phyloP scores from a whole-genome alignment of 2,329 filamentous ascomycete genomes.

The Penicillium nordicum region DNA sequence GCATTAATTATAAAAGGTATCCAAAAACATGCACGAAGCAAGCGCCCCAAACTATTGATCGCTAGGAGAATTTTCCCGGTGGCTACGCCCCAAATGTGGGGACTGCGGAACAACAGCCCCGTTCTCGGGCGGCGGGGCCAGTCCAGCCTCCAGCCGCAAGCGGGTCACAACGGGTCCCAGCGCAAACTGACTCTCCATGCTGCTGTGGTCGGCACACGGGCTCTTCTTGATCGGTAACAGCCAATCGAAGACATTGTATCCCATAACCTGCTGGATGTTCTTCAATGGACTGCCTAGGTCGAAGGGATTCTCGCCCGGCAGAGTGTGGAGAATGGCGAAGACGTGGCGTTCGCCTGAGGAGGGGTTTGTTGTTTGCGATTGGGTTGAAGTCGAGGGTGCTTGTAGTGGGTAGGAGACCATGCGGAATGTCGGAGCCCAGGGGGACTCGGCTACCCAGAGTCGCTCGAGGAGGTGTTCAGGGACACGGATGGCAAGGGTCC shows the following conservation, averaged over 20 bases:
- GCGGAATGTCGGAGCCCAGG: constrained; percentile 34
- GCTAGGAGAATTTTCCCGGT: neutral
- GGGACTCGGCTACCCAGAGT: constrained; percentile 35
- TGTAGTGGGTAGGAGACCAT: constrained; percentile 43
- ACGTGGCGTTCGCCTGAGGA: constrained; percentile 56
- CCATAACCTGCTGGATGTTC: constrained; percentile 82
- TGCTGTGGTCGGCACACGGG: constrained; percentile 69
- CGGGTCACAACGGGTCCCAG: constrained; percentile 61
- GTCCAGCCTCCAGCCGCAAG: constrained; percentile 50
- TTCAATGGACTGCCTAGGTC: constrained; percentile 62
- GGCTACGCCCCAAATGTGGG: constrained; percentile 4
- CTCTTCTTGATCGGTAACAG: constrained; percentile 71
- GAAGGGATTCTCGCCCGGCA: constrained; percentile 79
- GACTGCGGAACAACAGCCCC: neutral
- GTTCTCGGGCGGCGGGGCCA: constrained; percentile 19
- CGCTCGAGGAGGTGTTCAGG: constrained; percentile 45
- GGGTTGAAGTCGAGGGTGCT: constrained; percentile 16
- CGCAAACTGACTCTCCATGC: constrained; percentile 63
- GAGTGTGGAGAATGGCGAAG: constrained; percentile 75
- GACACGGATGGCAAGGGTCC: constrained; percentile 72
- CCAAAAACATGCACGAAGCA: neutral
- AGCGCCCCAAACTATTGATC: neutral
- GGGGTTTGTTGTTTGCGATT: constrained; percentile 26
- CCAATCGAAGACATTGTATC: constrained; percentile 69
- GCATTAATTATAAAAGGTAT: constrained; percentile 3